Percentiles rank a stretch among this genome's conserved stretches.
phyloP scores from a whole-genome alignment of 345 rosid species.

The Rhodamnia rubescens region DNA sequence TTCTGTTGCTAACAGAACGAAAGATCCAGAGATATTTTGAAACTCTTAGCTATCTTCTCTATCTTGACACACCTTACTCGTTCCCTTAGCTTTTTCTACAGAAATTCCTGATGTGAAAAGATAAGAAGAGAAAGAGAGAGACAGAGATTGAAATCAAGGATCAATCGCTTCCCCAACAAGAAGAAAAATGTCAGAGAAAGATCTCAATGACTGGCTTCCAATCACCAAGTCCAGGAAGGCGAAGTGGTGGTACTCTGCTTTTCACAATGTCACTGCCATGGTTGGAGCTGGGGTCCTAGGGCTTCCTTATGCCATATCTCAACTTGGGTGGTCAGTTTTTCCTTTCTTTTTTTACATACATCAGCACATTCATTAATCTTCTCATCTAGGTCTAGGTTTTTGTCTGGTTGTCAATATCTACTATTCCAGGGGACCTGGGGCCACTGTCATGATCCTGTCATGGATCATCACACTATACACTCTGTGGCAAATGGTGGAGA shows the following conservation, averaged over 20 bases:
- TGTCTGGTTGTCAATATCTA: not conserved
- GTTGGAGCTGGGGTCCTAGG: constrained; percentile 7
- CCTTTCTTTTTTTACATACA: not conserved
- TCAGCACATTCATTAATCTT: not conserved
- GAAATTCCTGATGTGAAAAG: not conserved
- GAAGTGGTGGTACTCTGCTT: constrained; percentile 5
- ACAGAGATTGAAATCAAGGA: not conserved
- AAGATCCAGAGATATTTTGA: not conserved
- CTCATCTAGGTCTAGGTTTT: not conserved
- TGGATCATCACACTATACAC: constrained; percentile 73
- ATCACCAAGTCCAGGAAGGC: not conserved
- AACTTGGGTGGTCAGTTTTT: not conserved
- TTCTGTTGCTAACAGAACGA: not conserved
- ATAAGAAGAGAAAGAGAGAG: not conserved
- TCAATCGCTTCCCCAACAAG: not conserved
- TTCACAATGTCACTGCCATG: constrained; percentile 9
- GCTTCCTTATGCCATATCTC: constrained; percentile 1
- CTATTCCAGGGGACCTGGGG: constrained; percentile 2
- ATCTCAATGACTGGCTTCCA: constrained; percentile 2
- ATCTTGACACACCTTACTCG: not conserved
- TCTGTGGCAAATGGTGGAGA: constrained; percentile 78
- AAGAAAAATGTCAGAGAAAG: not conserved
- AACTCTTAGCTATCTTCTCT: not conserved
- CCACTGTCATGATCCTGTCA: constrained; percentile 31
- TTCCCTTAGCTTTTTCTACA: not conserved